Conservation (phyloP, 2,329 filamentous ascomycete genomes). For the Triangularia setosa region DNA sequence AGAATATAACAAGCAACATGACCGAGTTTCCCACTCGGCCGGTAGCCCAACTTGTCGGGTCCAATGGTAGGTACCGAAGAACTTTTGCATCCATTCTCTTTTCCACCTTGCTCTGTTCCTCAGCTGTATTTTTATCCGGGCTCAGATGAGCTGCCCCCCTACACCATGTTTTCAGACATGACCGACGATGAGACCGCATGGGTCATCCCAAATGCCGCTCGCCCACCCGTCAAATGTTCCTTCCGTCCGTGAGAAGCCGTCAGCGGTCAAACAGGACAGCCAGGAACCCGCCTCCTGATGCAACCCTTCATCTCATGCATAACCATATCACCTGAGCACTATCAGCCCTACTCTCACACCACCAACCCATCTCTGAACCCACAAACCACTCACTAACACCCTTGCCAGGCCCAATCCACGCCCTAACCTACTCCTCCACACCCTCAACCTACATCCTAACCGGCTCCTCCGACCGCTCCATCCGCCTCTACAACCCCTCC, state of each 20-base stretch:
- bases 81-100: background rate
- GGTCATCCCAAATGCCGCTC: too few species aligned
- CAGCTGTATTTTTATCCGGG: background rate
- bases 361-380: too few species aligned
- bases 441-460: conserved; percentile 77
- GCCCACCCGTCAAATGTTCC: background rate
- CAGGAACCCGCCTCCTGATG: background rate
- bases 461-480: conserved; percentile 76
- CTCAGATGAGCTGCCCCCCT: background rate
- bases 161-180: too few species aligned
- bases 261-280: background rate
- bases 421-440: conserved; percentile 67
- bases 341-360: background rate
- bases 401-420: conserved; percentile 62
- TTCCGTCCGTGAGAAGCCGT: background rate
- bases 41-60: conserved; percentile 27
- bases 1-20: conserved; percentile 25
- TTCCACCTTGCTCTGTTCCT: background rate
- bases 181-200: too few species aligned
- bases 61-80: conserved; percentile 23
- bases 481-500: conserved; percentile 78
- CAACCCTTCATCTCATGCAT: background rate
- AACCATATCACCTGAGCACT: background rate
- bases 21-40: conserved; percentile 32
- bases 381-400: background rate